Conservation (phyloP, 2,329 filamentous ascomycete genomes). For the Apiospora rasikravindrae region DNA sequence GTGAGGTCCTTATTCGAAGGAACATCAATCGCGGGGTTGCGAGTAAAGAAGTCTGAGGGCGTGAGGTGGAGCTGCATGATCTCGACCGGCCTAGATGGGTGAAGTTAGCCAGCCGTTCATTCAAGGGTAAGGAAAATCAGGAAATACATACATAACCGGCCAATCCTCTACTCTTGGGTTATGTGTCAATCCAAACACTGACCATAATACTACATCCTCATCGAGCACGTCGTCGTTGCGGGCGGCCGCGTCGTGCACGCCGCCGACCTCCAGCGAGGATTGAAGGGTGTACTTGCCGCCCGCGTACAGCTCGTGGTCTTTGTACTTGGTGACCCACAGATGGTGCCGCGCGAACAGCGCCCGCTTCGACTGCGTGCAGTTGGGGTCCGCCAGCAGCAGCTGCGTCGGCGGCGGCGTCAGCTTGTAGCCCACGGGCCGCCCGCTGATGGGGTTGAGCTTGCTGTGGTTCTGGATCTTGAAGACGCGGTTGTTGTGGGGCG, state of each 20-base stretch:
- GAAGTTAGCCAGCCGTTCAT: not conserved
- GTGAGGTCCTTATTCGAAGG: constrained; percentile 41
- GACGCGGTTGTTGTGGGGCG: constrained; percentile 55
- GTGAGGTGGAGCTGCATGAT: constrained; percentile 52
- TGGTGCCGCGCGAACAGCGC: constrained; percentile 53
- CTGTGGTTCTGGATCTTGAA: constrained; percentile 55
- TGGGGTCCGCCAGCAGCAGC: constrained; percentile 51
- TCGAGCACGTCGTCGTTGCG: constrained; percentile 52
- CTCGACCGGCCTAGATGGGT: constrained; percentile 49
- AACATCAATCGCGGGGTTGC: constrained; percentile 53
- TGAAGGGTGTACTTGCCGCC: constrained; percentile 59
- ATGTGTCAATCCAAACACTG: constrained; percentile 54
- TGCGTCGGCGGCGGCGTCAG: constrained; percentile 51
- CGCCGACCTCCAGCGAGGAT: constrained; percentile 47
- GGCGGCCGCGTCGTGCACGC: constrained; percentile 52
- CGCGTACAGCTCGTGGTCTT: constrained; percentile 56
- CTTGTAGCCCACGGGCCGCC: constrained; percentile 56
- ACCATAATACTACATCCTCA: constrained; percentile 53
- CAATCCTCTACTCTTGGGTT: constrained; percentile 55
- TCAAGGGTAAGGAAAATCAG: not conserved
- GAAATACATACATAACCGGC: constrained; percentile 54
- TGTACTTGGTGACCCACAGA: constrained; percentile 55
- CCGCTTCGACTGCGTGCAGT: constrained; percentile 47
- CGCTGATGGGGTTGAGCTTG: constrained; percentile 52
- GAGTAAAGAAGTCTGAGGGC: constrained; percentile 52